Percentiles rank a stretch among this genome's conserved stretches.
These are phyloP conservation scores for Candida neerlandica DNA, from an alignment of 1,139 yeast genomes.

Conservation along the genomic window DNA sequence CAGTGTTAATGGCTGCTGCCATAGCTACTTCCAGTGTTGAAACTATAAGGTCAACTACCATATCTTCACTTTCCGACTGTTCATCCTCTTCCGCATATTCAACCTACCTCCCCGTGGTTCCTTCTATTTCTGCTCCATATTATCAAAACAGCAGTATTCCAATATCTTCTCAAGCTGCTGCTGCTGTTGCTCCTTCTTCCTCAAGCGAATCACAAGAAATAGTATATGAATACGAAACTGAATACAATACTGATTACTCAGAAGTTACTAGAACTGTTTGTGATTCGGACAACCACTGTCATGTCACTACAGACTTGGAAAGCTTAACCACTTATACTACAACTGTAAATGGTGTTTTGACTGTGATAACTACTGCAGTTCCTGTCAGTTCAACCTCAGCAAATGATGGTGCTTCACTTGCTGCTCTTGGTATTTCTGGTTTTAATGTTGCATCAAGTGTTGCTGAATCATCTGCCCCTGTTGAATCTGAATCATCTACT, in stretches of 20 bases:
- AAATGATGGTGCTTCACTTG: slow-evolving; percentile 9
- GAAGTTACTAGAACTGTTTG: slow-evolving; percentile 41
- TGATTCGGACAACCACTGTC: slow-evolving; percentile 30
- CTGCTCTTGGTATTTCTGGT: neutral
- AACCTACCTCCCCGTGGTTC: slow-evolving; percentile 12
- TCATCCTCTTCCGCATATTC: slow-evolving; percentile 11
- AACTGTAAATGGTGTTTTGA: slow-evolving; percentile 43
- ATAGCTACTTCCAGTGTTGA: slow-evolving; percentile 22
- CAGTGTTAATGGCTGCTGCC: slow-evolving; percentile 21
- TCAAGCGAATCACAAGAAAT: neutral
- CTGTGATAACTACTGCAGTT: slow-evolving; percentile 26
- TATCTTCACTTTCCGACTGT: slow-evolving; percentile 27
- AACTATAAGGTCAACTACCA: slow-evolving; percentile 32
- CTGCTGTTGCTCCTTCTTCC: slow-evolving; percentile 1
- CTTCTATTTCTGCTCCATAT: slow-evolving; percentile 11
- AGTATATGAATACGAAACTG: slow-evolving; percentile 33
- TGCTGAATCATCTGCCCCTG: neutral
- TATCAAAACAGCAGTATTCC: slow-evolving; percentile 11
- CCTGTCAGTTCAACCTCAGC: slow-evolving; percentile 10
- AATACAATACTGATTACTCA: slow-evolving; percentile 23
- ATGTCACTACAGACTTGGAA: slow-evolving; percentile 38
- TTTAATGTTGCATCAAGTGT: neutral
- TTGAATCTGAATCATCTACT: slow-evolving; percentile 5
- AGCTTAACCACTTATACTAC: slow-evolving; percentile 41
- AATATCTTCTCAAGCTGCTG: slow-evolving; percentile 9